Conservation (phyloP, 2,329 filamentous ascomycete genomes). For the Harringtonia aguacate region DNA sequence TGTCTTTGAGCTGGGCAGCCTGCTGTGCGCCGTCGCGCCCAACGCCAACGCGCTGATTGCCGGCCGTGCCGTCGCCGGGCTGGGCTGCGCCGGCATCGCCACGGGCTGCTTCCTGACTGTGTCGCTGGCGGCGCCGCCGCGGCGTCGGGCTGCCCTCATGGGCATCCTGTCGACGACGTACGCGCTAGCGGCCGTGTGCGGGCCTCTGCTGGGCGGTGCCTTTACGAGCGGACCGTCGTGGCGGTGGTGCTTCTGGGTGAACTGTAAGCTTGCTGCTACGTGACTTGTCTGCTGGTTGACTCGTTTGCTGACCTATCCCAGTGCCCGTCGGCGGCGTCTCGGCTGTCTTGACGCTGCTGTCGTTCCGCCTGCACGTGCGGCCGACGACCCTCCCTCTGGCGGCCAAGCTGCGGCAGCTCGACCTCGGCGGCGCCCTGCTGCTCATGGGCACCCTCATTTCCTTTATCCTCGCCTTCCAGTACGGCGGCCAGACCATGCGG, state of each 20-base stretch:
- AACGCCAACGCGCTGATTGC: constrained; percentile 33
- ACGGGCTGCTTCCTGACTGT: constrained; percentile 34
- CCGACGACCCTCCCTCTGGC: background rate
- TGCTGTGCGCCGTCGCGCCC: constrained; percentile 26
- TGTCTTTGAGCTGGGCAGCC: constrained; percentile 9
- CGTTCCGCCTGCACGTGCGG: background rate
- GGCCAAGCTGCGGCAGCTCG: constrained; percentile 3
- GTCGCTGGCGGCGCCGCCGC: background rate
- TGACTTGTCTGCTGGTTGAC: no score
- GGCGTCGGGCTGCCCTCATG: background rate
- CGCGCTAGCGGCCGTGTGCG: constrained; percentile 18
- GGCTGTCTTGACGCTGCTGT: background rate
- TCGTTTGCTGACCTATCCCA: no score
- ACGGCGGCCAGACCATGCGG: constrained; percentile 25
- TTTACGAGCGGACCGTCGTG: constrained; percentile 13
- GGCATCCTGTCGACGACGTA: background rate
- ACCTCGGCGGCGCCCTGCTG: constrained; percentile 3
- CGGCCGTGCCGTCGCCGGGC: constrained; percentile 34
- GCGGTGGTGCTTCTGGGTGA: constrained; percentile 31
- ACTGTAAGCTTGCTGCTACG: no score
- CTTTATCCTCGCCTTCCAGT: constrained; percentile 30
- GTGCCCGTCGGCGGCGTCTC: constrained; percentile 13
- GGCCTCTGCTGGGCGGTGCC: constrained; percentile 15
- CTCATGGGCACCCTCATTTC: constrained; percentile 18
- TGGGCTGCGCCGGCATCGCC: constrained; percentile 33